Percentiles rank a stretch among this genome's conserved stretches.
These are phyloP conservation scores for Acrasis kona DNA, from an alignment of 78 protist genomes.

Conservation along the genomic window DNA sequence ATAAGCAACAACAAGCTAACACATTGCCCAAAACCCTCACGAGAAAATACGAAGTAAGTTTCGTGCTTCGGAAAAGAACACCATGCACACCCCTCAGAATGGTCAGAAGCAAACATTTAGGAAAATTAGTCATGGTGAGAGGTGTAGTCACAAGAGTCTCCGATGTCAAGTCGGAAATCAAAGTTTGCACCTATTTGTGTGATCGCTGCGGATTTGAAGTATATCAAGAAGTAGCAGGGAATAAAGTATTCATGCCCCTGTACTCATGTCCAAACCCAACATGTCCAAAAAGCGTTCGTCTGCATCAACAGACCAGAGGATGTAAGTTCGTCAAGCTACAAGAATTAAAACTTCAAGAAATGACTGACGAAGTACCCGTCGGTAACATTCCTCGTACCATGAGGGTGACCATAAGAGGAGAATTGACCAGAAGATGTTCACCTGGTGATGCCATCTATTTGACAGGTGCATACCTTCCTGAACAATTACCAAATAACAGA, in stretches of 20 bases:
- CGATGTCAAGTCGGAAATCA: constrained; percentile 80
- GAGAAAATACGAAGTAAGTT: not conserved
- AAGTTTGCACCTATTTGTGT: constrained; percentile 94
- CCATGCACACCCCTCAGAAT: not conserved
- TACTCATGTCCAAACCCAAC: constrained; percentile 26
- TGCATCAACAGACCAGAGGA: constrained; percentile 84
- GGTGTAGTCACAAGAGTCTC: constrained; percentile 89
- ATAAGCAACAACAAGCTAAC: too few relatives aligned
- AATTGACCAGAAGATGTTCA: constrained; percentile 55
- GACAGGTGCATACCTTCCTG: constrained; percentile 59
- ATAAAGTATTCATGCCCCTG: constrained; percentile 30
- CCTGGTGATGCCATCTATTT: constrained; percentile 87
- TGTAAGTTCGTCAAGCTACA: constrained; percentile 90
- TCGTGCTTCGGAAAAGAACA: not conserved
- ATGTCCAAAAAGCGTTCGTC: constrained; percentile 9
- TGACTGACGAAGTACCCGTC: constrained; percentile 84
- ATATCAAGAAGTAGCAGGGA: constrained; percentile 80
- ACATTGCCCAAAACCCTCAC: not conserved
- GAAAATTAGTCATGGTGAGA: not conserved
- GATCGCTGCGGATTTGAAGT: constrained; percentile 77
- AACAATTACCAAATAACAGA: constrained; percentile 48
- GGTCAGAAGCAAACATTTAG: not conserved
- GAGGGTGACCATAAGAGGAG: constrained; percentile 75
- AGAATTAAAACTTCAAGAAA: constrained; percentile 93
- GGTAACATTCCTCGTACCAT: constrained; percentile 96